Base-by-base conservation (phyloP, 352 stramenopile species). In the Poterioochromonas sp. region DNA sequence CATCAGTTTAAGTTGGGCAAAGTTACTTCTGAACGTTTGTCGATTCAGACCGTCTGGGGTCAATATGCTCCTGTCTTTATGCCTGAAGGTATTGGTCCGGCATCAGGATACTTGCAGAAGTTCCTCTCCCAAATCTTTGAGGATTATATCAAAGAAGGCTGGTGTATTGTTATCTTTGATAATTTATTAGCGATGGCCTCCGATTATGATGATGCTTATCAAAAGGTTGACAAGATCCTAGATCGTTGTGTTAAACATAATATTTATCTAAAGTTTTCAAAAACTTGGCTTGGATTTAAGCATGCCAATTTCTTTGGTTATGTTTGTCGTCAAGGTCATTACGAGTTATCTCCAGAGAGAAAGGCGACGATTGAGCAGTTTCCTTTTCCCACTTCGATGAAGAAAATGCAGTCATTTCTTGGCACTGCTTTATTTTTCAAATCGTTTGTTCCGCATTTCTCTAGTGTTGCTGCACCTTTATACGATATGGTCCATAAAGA, bases 101-200 rank as follows among this genome's bases (percentile, higher is more conserved):
- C 71, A 5, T 34, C 26, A 3, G n/a, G n/a, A 69, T 1, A 39
- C 47, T 43, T 78, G 22, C 71, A 78, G 47, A 15, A 22, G 71
- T 26, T 26, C 29, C 8, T 76, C 2, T 68, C 3, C 32, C 2
- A 64, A 8, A 76, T 76, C 29, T 76, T 76, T 63, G 15, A 26
- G 1, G 71, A 78, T 49, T 69, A 69, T 22, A n/a, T n/a, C n/a
- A n/a, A n/a, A n/a, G 49, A 64, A 1, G 44, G 8, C 1, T 78
- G 54, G 49, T 39, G 3, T 12, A 78, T 78, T 41, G 71, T 41
- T 3, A 78, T 78, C 29, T 78, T 78, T 43, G 71, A 78, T 29
- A 78, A 78, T 37, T 11, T 78, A 12, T 43, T 78, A 35, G 18
- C 70, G 26, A 8, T 78, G 47, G 71, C 71, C 44, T 40, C 49